phyloP scores from a whole-genome alignment of 352 stramenopile genomes.

The Globisporangium canariense region DNA sequence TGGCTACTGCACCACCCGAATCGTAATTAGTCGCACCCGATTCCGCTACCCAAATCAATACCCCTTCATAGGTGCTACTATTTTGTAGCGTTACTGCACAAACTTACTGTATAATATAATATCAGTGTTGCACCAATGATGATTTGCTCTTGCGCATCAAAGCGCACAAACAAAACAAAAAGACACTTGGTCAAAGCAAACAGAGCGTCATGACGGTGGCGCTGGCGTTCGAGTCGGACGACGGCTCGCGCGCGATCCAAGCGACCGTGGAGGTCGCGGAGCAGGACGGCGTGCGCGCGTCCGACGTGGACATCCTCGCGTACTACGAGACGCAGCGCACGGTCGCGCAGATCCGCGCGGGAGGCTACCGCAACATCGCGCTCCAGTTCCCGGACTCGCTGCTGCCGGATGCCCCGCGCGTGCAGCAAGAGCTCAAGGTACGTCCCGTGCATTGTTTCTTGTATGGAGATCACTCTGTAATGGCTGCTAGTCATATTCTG shows the following conservation, averaged over 20 bases:
- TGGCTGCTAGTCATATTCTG: not conserved
- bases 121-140: not conserved
- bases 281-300: conserved; percentile 45
- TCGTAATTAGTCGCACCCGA: not conserved
- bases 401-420: conserved; percentile 79
- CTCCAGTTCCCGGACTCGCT: conserved; percentile 96
- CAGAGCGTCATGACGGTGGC: conserved; percentile 50
- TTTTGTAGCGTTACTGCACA: not conserved
- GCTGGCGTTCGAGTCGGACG: conserved; percentile 78
- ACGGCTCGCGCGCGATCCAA: conserved; percentile 74
- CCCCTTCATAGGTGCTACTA: not conserved
- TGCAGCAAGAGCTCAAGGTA: conserved; percentile 79
- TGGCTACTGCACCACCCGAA: conserved; percentile 7
- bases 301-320: conserved; percentile 31
- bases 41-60: not conserved
- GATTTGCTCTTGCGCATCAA: conserved; percentile 1
- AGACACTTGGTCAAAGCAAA: not conserved
- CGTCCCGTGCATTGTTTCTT: not conserved
- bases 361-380: conserved; percentile 80
- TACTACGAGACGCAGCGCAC: conserved; percentile 74
- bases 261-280: conserved; percentile 56
- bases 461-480: not conserved
- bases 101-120: not conserved
- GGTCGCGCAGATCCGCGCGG: conserved; percentile 46
- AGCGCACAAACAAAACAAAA: not conserved